phyloP scores from a whole-genome alignment of 1,284 basidiomycete species.

The Moesziomyces sp. region DNA sequence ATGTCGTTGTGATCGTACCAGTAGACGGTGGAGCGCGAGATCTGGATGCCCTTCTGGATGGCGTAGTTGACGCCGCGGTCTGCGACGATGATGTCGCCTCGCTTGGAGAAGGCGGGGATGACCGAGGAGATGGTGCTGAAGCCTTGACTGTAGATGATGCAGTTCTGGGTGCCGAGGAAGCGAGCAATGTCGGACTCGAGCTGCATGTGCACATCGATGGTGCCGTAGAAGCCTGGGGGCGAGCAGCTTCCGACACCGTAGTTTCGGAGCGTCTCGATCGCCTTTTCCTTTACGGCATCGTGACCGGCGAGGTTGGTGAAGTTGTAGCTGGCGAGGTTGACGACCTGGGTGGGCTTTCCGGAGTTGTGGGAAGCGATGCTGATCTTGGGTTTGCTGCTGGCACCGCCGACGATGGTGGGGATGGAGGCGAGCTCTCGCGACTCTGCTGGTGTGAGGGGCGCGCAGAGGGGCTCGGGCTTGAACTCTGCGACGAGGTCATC shows the following conservation, averaged over 20 bases:
- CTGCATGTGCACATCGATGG: constrained; percentile 90
- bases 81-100: constrained; percentile 97
- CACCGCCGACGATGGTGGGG: constrained; percentile 82
- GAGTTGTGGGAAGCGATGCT: constrained; percentile 77
- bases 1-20: constrained; percentile 98
- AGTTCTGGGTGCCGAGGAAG: constrained; percentile 86
- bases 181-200: constrained; percentile 89
- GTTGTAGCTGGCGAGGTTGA: constrained; percentile 91
- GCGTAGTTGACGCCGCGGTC: constrained; percentile 93
- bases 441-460: constrained; percentile 75
- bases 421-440: constrained; percentile 78
- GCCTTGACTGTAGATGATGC: constrained; percentile 93
- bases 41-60: constrained; percentile 96
- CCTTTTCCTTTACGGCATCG: constrained; percentile 85
- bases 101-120: constrained; percentile 96
- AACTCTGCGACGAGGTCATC: constrained; percentile 96
- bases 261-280: constrained; percentile 85
- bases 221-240: constrained; percentile 97
- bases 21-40: constrained; percentile 86
- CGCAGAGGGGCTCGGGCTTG: constrained; percentile 85
- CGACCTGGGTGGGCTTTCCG: constrained; percentile 75
- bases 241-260: constrained; percentile 97
- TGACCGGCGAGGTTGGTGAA: constrained; percentile 91
- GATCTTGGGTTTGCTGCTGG: constrained; percentile 78
- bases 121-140: constrained; percentile 93